Percentiles rank a stretch among this genome's conserved stretches.
phyloP scores from a whole-genome alignment of 139 green algal species.

The Chlorella sp. region DNA sequence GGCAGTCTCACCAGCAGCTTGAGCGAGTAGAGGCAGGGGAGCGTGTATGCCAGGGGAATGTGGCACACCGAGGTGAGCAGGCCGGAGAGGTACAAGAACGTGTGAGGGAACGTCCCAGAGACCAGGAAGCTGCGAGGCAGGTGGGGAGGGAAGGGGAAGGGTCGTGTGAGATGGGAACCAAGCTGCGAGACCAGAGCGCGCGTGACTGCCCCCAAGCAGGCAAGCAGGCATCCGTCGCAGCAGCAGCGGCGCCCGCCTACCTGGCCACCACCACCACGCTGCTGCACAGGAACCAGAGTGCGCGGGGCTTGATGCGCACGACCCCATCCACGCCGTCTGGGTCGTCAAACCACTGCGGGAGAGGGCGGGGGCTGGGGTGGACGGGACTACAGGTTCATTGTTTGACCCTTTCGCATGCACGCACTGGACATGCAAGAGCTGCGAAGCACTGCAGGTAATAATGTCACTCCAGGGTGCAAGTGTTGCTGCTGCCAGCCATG shows the following conservation, averaged over 20 bases:
- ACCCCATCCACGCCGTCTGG: slow-evolving; percentile 21
- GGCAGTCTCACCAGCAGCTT: slow-evolving; percentile 6
- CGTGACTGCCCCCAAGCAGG: background rate
- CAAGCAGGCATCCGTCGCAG: background rate
- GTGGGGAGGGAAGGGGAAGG: background rate
- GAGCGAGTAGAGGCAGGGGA: slow-evolving; percentile 34
- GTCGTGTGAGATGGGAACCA: background rate
- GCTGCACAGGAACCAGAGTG: slow-evolving; percentile 28
- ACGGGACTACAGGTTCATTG: too few relatives aligned
- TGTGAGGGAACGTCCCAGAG: slow-evolving; percentile 28
- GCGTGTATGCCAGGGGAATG: slow-evolving; percentile 32
- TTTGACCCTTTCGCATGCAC: too few relatives aligned
- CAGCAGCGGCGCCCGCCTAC: background rate
- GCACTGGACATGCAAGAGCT: too few relatives aligned
- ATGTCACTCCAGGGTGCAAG: too few relatives aligned
- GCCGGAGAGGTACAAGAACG: slow-evolving; percentile 36
- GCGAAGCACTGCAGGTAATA: too few relatives aligned
- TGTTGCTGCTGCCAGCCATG: background rate
- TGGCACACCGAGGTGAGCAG: slow-evolving; percentile 30
- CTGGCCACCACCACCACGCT: background rate
- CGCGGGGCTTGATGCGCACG: background rate
- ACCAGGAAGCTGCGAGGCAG: slow-evolving; percentile 10
- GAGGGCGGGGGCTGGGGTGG: too few relatives aligned
- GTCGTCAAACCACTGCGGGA: slow-evolving; percentile 27
- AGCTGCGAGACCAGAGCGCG: background rate